Percentiles rank a stretch among this genome's conserved stretches.
phyloP scores from a whole-genome alignment of 768 basidiomycete genomes.

The Boletus coccyginus region DNA sequence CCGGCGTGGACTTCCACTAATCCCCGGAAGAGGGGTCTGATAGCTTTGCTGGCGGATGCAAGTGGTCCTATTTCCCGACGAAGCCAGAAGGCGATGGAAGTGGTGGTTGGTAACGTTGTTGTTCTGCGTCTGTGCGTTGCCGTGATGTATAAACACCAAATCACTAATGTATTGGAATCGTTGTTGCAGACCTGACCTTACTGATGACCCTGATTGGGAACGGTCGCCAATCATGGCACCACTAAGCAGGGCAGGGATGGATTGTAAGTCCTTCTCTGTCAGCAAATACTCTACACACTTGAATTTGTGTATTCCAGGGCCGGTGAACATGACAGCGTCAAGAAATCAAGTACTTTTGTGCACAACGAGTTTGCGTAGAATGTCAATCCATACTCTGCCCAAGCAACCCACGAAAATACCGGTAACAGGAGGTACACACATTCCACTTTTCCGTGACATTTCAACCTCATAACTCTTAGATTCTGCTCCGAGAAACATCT shows the following conservation, averaged over 20 bases:
- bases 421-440: constrained; percentile 17
- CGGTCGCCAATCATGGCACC: constrained; percentile 44
- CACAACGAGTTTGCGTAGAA: constrained; percentile 45
- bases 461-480: constrained; percentile 27
- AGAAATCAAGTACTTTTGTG: constrained; percentile 59
- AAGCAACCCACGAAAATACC: constrained; percentile 20
- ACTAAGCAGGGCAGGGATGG: constrained; percentile 41
- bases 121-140: constrained; percentile 51
- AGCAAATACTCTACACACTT: not conserved
- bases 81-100: constrained; percentile 35
- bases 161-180: not conserved
- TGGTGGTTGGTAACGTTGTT: constrained; percentile 45
- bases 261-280: constrained; percentile 39
- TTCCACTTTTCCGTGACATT: not conserved
- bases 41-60: constrained; percentile 47
- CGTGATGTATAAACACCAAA: not conserved
- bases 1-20: constrained; percentile 33
- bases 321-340: constrained; percentile 52
- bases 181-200: constrained; percentile 48
- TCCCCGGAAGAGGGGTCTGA: constrained; percentile 35
- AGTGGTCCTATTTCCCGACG: constrained; percentile 40
- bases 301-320: constrained; percentile 42
- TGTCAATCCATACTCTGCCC: constrained; percentile 46
- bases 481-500: constrained; percentile 25
- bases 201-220: constrained; percentile 51